A percentile compares a stretch with the other conserved stretches of the same genome.
Evolutionary conservation across 2,329 filamentous ascomycete genomes (phyloP).

Genomic region (Botrytis sinoallii): DNA sequence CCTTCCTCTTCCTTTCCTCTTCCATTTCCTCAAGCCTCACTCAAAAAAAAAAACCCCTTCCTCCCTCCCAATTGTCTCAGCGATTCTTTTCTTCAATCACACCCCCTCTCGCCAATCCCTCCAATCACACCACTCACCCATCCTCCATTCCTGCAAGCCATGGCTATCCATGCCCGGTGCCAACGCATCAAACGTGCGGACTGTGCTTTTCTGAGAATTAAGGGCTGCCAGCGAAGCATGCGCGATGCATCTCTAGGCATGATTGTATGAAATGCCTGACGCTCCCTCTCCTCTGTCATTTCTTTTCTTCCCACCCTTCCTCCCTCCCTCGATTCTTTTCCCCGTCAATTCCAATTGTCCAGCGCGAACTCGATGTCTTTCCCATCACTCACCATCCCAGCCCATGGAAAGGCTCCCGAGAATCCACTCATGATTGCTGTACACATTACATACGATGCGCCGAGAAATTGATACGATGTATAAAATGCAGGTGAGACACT

Average conservation of each 20-base stretch:
- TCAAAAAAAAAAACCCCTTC: neutral
- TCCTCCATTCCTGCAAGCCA: constrained; percentile 16
- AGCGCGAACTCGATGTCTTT: neutral
- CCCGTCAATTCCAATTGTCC: neutral
- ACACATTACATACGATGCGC: neutral
- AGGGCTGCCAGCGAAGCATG: constrained; percentile 16
- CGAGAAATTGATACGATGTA: neutral
- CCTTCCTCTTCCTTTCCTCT: no score
- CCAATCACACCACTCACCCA: neutral
- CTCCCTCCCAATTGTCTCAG: neutral
- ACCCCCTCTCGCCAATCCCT: neutral
- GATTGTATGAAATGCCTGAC: neutral
- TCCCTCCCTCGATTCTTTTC: neutral
- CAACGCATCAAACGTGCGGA: constrained; percentile 34
- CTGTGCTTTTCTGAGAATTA: constrained; percentile 10
- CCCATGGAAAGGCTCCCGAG: neutral
- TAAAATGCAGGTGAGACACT: neutral
- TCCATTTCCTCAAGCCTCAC: neutral
- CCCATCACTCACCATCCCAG: neutral
- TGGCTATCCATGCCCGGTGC: constrained; percentile 23
- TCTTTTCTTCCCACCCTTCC: neutral
- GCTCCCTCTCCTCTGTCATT: neutral
- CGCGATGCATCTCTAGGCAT: constrained; percentile 2
- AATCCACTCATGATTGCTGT: neutral
- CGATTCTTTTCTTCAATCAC: constrained; percentile 1